These are phyloP conservation scores for Botrytis aclada DNA, from an alignment of 2,329 filamentous ascomycete genomes.

Conservation along the genomic window DNA sequence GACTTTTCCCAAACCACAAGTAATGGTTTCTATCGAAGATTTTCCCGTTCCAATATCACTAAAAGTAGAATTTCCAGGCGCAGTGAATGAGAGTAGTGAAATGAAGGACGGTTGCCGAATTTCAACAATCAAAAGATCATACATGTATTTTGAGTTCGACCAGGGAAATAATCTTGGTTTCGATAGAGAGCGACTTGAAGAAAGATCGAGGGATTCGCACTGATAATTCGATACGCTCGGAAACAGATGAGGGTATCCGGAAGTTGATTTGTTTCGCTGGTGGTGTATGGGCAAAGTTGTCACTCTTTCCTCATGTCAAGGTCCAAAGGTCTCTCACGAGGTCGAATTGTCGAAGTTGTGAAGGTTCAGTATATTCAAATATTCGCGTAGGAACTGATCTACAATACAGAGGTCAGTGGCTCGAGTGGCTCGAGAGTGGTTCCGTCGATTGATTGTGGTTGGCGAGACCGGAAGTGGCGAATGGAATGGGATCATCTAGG, in stretches of 20 bases:
- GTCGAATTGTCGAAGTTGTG: not conserved
- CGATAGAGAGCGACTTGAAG: not conserved
- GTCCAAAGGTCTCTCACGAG: not conserved
- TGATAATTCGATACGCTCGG: not conserved
- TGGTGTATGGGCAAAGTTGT: not conserved
- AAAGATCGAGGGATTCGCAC: not conserved
- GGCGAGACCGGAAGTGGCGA: slow-evolving; percentile 13
- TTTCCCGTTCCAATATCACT: not conserved
- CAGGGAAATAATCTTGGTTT: not conserved
- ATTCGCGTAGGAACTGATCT: slow-evolving; percentile 4
- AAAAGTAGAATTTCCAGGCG: not conserved
- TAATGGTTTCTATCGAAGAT: not conserved
- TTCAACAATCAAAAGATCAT: not conserved
- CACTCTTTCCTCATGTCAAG: not conserved
- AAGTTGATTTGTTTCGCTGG: not conserved
- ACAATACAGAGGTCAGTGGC: not conserved
- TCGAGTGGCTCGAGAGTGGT: not conserved
- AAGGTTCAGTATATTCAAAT: not conserved
- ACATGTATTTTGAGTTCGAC: not conserved
- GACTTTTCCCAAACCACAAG: not conserved
- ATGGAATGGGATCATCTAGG: not conserved
- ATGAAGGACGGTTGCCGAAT: not conserved
- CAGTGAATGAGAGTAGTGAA: not conserved
- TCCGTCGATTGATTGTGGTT: not conserved
- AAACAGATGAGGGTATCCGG: not conserved